Evolutionary conservation across 2,329 filamentous ascomycete species (phyloP), one percentile per base, ranked within the genome.

Genomic region (Cordyceps tenuipes): DNA sequence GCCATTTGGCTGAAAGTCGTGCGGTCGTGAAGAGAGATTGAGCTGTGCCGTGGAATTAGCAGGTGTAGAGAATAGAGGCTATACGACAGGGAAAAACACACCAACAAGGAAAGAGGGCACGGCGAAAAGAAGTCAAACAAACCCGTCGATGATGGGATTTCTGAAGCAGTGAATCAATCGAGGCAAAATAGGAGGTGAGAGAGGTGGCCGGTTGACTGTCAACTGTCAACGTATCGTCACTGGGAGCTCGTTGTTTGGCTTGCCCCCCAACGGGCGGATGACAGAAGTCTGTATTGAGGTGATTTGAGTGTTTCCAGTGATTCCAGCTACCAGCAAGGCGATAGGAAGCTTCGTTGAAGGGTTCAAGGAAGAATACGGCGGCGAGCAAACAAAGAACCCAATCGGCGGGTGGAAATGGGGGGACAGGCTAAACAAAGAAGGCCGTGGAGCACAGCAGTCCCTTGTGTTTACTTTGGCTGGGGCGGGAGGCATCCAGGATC

Each of bases 1-100:
- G 68, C 70, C 71, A 73, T 73, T 61, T 63, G 68, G 60, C 62
- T 63, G 57, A 46, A 36, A 46, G 41, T 66, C 55, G 65, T 63
- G 58, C 55, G 52, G 57, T 62, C 58, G 61, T 62, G 56, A 62
- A 46, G 34, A 29, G 50, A 64, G 65, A 66, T 43, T 55, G 60
- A 53, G 57, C 57, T 59, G 41, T 36, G 31, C 34, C 31, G 34
- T 19, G 54, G 46, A 36, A 19, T 57, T 59, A 44, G 49, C 23
- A 7, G 12, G 49, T 21, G 39, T 10, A 4, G 15, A 34, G 15
- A 47, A 15, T 39, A 46, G 26, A 19, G 15, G 23, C n/a, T 7
- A 21, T 6, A 12, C 9, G 4, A 17, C 9, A 36, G 39, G 8
- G 3, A 8, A 29, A 41, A 6, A 53, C 57, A 54, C 50, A 60